Percentiles rank a stretch among this genome's conserved stretches.
Evolutionary conservation across 1,284 basidiomycete genomes (phyloP).

Genomic region (Ganoderma lingzhi): DNA sequence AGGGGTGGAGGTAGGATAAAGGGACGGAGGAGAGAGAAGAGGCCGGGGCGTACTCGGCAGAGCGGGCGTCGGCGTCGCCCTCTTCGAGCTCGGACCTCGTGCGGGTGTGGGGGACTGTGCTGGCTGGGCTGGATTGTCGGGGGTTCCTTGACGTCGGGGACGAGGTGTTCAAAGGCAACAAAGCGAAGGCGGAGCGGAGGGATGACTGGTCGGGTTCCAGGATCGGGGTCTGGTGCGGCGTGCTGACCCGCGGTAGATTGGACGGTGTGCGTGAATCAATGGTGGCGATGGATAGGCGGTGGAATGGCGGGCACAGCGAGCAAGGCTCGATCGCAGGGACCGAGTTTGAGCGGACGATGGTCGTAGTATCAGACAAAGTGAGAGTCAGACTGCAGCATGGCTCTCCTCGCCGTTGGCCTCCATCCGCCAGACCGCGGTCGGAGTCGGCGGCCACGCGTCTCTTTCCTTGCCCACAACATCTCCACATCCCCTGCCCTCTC

Average conservation of each 20-base stretch:
- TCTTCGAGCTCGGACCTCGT: constrained; percentile 69
- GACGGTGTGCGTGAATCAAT: constrained; percentile 74
- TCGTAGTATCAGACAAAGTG: constrained; percentile 33
- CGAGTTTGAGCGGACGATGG: constrained; percentile 25
- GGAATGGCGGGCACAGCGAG: constrained; percentile 27
- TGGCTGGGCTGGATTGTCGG: constrained; percentile 40
- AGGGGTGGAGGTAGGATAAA: constrained; percentile 40
- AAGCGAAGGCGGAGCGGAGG: constrained; percentile 39
- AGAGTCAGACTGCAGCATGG: constrained; percentile 31
- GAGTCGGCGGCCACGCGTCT: constrained; percentile 26
- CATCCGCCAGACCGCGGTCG: constrained; percentile 23
- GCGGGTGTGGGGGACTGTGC: constrained; percentile 69
- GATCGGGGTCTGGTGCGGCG: constrained; percentile 50
- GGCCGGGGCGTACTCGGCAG: constrained; percentile 37
- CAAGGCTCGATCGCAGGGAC: constrained; percentile 26
- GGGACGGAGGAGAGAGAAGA: constrained; percentile 31
- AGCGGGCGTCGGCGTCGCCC: constrained; percentile 47
- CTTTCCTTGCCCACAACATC: constrained; percentile 14
- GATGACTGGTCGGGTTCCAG: constrained; percentile 51
- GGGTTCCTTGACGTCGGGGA: constrained; percentile 30
- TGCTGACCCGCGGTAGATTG: constrained; percentile 61
- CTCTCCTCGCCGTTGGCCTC: constrained; percentile 21
- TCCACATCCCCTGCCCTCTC: constrained; percentile 2
- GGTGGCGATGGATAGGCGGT: constrained; percentile 50
- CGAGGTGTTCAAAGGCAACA: constrained; percentile 37